Percentiles rank a stretch among this genome's conserved stretches.
Evolutionary conservation across 257 asterid genomes (phyloP).

Genomic region (Thymus quinquecostatus): DNA sequence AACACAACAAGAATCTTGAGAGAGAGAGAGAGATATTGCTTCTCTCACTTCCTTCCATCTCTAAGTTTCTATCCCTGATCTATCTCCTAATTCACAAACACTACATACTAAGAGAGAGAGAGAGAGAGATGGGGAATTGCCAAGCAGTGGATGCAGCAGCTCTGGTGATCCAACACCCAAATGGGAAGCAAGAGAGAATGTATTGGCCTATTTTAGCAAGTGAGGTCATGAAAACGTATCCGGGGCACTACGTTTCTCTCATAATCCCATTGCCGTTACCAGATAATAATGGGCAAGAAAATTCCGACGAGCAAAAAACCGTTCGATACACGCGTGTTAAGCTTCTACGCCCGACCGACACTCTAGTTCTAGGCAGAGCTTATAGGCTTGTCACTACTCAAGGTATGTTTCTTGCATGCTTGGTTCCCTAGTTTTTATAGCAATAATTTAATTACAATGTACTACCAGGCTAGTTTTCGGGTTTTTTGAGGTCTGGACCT

Average conservation of each 20-base stretch:
- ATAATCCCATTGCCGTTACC: conserved; percentile 49
- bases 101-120: conserved; percentile 27
- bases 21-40: neutral
- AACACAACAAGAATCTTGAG: neutral
- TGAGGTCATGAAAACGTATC: conserved; percentile 66
- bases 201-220: conserved; percentile 57
- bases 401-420: conserved; percentile 43
- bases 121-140: conserved; percentile 64
- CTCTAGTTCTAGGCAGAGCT: conserved; percentile 61
- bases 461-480: neutral
- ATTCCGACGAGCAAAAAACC: conserved; percentile 40
- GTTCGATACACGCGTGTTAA: conserved; percentile 60
- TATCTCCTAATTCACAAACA: conserved; percentile 29
- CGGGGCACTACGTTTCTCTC: conserved; percentile 69
- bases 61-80: conserved; percentile 23
- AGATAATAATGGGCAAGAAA: conserved; percentile 25
- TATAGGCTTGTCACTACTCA: conserved; percentile 70
- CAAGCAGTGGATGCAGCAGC: conserved; percentile 78
- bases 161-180: conserved; percentile 65
- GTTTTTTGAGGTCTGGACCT: neutral
- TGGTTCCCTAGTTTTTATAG: neutral
- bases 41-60: conserved; percentile 18
- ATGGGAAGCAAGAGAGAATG: conserved; percentile 61
- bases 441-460: no score
- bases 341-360: conserved; percentile 65